These are phyloP conservation scores for Neurospora sp. DNA, from an alignment of 2,329 filamentous ascomycete species.

Conservation along the genomic window DNA sequence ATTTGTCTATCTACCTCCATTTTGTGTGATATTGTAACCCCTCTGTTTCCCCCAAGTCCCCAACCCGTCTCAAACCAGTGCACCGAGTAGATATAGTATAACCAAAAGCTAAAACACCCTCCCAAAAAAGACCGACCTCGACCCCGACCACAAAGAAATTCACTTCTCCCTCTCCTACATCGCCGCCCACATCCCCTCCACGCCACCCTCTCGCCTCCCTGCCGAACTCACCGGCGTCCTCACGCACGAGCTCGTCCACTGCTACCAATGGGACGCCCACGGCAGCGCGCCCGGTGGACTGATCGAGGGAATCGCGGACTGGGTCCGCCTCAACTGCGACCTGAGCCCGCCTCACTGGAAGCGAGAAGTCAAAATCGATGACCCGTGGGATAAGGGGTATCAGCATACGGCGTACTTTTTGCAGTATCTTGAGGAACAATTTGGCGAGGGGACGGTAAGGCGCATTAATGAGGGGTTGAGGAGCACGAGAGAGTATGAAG, in stretches of 20 bases:
- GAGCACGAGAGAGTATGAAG: slow-evolving; percentile 46
- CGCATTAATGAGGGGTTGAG: slow-evolving; percentile 59
- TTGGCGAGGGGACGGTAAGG: slow-evolving; percentile 48
- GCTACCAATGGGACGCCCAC: slow-evolving; percentile 69
- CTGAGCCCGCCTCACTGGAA: slow-evolving; percentile 80
- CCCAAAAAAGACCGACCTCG: slow-evolving; percentile 53
- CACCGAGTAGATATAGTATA: background rate
- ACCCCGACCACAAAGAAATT: slow-evolving; percentile 84
- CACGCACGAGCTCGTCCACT: slow-evolving; percentile 90
- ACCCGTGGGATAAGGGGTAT: slow-evolving; percentile 76
- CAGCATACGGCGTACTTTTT: slow-evolving; percentile 87
- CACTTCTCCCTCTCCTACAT: slow-evolving; percentile 78
- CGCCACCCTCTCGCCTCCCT: slow-evolving; percentile 26
- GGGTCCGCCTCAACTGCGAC: slow-evolving; percentile 67
- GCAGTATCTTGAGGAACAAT: slow-evolving; percentile 67
- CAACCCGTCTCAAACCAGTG: too few relatives aligned
- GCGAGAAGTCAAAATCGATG: slow-evolving; percentile 18
- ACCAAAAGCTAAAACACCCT: background rate
- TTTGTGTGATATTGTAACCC: background rate
- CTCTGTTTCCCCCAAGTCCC: background rate
- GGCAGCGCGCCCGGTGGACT: slow-evolving; percentile 61
- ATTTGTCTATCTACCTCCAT: background rate
- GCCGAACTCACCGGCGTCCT: slow-evolving; percentile 73
- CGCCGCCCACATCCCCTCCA: slow-evolving; percentile 27
- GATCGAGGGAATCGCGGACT: slow-evolving; percentile 88